These are phyloP conservation scores for Globisporangium spinosum DNA, from an alignment of 352 stramenopile species.

Conservation along the genomic window DNA sequence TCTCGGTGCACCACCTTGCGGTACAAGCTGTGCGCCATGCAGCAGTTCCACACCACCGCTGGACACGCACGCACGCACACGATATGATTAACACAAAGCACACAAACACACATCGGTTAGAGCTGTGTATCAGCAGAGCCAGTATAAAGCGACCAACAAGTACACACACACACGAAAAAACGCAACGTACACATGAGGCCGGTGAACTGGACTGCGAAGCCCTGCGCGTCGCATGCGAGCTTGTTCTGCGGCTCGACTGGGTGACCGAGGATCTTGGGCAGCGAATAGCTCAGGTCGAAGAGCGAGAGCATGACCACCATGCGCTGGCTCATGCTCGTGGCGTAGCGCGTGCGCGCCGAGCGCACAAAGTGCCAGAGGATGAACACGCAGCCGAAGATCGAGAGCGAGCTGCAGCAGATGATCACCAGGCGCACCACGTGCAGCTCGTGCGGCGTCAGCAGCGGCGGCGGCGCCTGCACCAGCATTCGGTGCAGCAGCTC, in stretches of 20 bases:
- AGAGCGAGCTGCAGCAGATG: slow-evolving; percentile 35
- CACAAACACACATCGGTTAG: not conserved
- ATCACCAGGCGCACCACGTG: slow-evolving; percentile 33
- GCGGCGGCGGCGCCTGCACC: not conserved
- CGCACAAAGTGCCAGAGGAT: slow-evolving; percentile 47
- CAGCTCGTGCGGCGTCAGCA: slow-evolving; percentile 28
- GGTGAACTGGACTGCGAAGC: slow-evolving; percentile 45
- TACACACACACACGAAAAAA: not conserved
- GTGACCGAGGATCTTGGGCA: slow-evolving; percentile 52
- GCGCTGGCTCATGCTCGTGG: slow-evolving; percentile 53
- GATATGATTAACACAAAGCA: not conserved
- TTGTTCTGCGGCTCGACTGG: slow-evolving; percentile 19
- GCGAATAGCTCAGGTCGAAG: slow-evolving; percentile 42
- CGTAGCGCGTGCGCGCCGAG: slow-evolving; percentile 20
- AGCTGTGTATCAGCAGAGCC: not conserved
- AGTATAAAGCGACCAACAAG: not conserved
- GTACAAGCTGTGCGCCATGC: slow-evolving; percentile 71
- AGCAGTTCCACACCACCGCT: slow-evolving; percentile 68
- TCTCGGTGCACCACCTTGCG: slow-evolving; percentile 62
- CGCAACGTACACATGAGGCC: slow-evolving; percentile 48
- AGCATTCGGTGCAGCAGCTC: slow-evolving; percentile 17
- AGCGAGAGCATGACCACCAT: slow-evolving; percentile 74
- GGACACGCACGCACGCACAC: not conserved
- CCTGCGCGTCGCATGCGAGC: slow-evolving; percentile 46
- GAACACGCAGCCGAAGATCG: slow-evolving; percentile 41